Base-by-base conservation (phyloP, 2,329 filamentous ascomycete genomes). In the Clarireedia homoeocarpa region DNA sequence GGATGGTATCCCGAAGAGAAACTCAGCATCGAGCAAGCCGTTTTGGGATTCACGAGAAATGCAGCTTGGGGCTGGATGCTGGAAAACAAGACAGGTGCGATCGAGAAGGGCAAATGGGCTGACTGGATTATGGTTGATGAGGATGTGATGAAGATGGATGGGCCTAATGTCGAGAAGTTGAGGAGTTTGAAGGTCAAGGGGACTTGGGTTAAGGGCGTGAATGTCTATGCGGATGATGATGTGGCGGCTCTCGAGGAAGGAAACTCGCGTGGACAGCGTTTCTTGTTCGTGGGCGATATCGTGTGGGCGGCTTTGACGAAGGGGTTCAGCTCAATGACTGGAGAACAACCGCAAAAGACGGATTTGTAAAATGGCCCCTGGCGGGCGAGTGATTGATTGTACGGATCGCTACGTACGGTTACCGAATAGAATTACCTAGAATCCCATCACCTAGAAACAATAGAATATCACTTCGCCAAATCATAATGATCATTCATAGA, bases 91-190 rank as follows among this genome's bases (percentile, higher is more conserved):
- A 79, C 81, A 1, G 85, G 84, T 0, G 72, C 78, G 0, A 84
- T 88, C 30, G 69, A 74, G 53, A 68, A 73, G n/a, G 83, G 82
- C 0, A 81, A 79, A 1, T 81, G 81, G 66, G 85, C 84, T 0
- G 85, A 88, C 67, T 88, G 84, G 84, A 74, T 88, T 4, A 83
- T 89, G n/a, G 69, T 88, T 12, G 83, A 87, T 60, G 67, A 73
- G 58, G 77, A 80, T 46, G 64, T 86, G 0, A 77, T 79, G 53
- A 71, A 64, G 15, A 39, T 56, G 48, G 48, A 47, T 3, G 47
- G 47, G 2, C 14, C 30, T 7, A 6, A 20, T 7, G 49, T 36
- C 0, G 81, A 84, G 57, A 73, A 73, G 12, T 62, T 88, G 53
- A 76, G 81, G 24, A 71, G 70, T 4, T 64, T 85, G 6, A 74